Evolutionary conservation across 2,329 filamentous ascomycete species (phyloP).

Genomic region (Talaromyces sp.): DNA sequence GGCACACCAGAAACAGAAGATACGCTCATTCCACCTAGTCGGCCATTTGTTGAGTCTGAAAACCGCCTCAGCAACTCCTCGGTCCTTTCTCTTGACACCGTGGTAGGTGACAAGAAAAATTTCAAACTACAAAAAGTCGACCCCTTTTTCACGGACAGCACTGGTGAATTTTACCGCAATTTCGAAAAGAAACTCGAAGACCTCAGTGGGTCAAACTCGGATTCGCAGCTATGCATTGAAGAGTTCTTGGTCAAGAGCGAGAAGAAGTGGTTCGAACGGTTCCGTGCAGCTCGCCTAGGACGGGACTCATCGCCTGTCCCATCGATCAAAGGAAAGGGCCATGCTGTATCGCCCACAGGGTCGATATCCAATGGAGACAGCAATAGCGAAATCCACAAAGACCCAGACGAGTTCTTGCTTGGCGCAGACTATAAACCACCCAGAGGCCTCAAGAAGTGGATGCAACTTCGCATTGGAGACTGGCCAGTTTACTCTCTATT

Average conservation of each 20-base stretch:
- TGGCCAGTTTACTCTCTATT: slow-evolving; percentile 60
- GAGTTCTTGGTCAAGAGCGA: slow-evolving; percentile 59
- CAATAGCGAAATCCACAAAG: slow-evolving; percentile 29
- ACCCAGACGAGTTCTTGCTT: slow-evolving; percentile 52
- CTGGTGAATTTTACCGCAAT: slow-evolving; percentile 53
- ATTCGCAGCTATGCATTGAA: slow-evolving; percentile 57
- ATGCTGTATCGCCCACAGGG: slow-evolving; percentile 28
- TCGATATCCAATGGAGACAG: slow-evolving; percentile 38
- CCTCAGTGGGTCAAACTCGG: slow-evolving; percentile 53
- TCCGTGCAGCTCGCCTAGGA: slow-evolving; percentile 54
- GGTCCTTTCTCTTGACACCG: slow-evolving; percentile 49
- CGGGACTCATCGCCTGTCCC: slow-evolving; percentile 38
- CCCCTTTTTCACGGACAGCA: slow-evolving; percentile 61
- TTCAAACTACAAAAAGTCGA: slow-evolving; percentile 61
- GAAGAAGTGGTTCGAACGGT: slow-evolving; percentile 59
- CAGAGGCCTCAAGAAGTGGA: slow-evolving; percentile 49
- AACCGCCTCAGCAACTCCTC: slow-evolving; percentile 38
- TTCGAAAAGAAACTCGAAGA: slow-evolving; percentile 54
- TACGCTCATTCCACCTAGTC: slow-evolving; percentile 22
- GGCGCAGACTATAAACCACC: slow-evolving; percentile 52
- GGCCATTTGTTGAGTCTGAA: slow-evolving; percentile 24
- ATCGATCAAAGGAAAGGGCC: slow-evolving; percentile 26
- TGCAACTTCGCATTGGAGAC: slow-evolving; percentile 54
- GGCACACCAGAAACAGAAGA: slow-evolving; percentile 27
- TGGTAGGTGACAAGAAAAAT: slow-evolving; percentile 57